A percentile compares a stretch with the other conserved stretches of the same genome.
Evolutionary conservation across 148 eudicot genomes (phyloP).

Genomic region (Talinum fruticosum): DNA sequence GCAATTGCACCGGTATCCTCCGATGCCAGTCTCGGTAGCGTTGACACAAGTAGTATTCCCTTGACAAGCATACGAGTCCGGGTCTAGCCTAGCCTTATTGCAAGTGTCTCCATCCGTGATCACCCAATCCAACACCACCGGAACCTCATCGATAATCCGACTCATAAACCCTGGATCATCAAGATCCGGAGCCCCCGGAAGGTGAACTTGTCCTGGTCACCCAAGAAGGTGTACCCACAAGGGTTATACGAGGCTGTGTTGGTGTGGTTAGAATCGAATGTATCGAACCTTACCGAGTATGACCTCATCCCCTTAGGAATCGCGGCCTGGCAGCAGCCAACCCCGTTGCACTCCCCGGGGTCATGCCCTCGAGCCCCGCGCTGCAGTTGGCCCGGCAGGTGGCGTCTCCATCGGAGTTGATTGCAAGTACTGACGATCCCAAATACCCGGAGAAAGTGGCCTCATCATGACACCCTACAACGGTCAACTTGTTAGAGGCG

Average conservation of each 20-base stretch:
- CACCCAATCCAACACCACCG: slow-evolving; percentile 44
- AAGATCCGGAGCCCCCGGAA: slow-evolving; percentile 27
- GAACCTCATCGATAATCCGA: slow-evolving; percentile 24
- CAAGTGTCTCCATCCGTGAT: slow-evolving; percentile 20
- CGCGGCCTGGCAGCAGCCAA: slow-evolving; percentile 40
- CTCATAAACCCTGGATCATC: slow-evolving; percentile 17
- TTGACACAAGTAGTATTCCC: slow-evolving; percentile 31
- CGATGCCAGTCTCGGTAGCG: slow-evolving; percentile 22
- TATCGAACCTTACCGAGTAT: neutral
- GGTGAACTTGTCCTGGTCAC: slow-evolving; percentile 21
- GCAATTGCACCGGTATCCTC: slow-evolving; percentile 47
- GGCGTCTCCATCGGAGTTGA: neutral
- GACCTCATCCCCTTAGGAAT: slow-evolving; percentile 30
- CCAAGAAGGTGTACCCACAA: slow-evolving; percentile 39
- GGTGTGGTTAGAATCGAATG: neutral
- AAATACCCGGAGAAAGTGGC: slow-evolving; percentile 15
- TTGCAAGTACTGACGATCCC: neutral
- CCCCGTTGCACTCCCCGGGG: slow-evolving; percentile 27
- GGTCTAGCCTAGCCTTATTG: slow-evolving; percentile 8
- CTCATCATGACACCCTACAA: slow-evolving; percentile 27
- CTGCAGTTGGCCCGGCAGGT: slow-evolving; percentile 14
- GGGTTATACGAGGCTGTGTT: slow-evolving; percentile 16
- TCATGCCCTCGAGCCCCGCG: neutral
- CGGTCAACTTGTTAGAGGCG: slow-evolving; percentile 20
- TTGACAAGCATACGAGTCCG: slow-evolving; percentile 26